phyloP scores from a whole-genome alignment of 495 filamentous ascomycete species.

The Aspergillus taichungensis region DNA sequence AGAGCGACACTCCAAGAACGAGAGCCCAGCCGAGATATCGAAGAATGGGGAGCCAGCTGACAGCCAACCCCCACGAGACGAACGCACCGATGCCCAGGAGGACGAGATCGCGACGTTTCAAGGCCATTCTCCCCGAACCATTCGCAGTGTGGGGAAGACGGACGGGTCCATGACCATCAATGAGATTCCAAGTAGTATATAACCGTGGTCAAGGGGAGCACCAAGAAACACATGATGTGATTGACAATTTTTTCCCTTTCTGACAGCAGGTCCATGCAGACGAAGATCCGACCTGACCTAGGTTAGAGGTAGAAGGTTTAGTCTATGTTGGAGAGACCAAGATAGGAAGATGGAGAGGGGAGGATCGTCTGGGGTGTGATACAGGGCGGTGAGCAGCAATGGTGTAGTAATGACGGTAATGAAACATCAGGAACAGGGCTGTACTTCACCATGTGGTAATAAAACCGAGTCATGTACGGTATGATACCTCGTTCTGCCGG shows the following conservation, averaged over 20 bases:
- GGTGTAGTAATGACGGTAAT: no score
- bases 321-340: no score
- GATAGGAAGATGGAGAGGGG: no score
- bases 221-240: not conserved
- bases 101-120: slow-evolving; percentile 66
- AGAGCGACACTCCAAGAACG: slow-evolving; percentile 51
- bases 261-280: no score
- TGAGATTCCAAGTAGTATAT: slow-evolving; percentile 1
- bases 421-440: no score
- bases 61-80: slow-evolving; percentile 75
- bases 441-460: not conserved
- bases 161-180: slow-evolving; percentile 28
- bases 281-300: no score
- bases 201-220: not conserved
- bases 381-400: not conserved
- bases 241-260: no score
- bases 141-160: slow-evolving; percentile 7
- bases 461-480: not conserved
- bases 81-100: slow-evolving; percentile 62
- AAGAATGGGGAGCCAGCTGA: slow-evolving; percentile 69
- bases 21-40: slow-evolving; percentile 78
- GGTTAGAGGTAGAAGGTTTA: no score
- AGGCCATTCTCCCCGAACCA: slow-evolving; percentile 54
- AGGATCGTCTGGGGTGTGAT: no score
- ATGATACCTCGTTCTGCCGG: not conserved